Evolutionary conservation across 2,329 filamentous ascomycete species (phyloP).

Genomic region (Verticillium isaacii): DNA sequence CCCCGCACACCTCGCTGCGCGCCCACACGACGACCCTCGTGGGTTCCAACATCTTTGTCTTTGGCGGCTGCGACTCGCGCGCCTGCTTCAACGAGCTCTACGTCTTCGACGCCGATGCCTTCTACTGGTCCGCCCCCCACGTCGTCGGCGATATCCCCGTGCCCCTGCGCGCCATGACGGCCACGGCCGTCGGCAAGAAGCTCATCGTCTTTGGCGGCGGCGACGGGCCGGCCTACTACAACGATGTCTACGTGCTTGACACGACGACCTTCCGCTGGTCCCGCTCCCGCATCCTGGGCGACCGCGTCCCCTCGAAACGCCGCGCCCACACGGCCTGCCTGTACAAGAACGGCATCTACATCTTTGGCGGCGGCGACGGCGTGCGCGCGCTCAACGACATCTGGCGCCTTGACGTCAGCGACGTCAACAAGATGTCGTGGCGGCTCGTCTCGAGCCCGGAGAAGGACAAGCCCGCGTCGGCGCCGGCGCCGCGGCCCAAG

Average conservation of each 20-base stretch:
- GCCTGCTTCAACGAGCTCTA: constrained; percentile 67
- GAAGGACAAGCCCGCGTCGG: constrained; percentile 17
- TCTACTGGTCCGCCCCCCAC: constrained; percentile 63
- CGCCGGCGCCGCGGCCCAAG: constrained; percentile 46
- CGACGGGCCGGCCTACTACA: constrained; percentile 67
- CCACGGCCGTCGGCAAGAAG: constrained; percentile 66
- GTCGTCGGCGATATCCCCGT: constrained; percentile 61
- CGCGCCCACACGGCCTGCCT: constrained; percentile 67
- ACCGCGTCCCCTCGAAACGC: constrained; percentile 54
- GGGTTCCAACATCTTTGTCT: constrained; percentile 63
- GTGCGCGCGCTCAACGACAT: constrained; percentile 67
- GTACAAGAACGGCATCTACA: constrained; percentile 66
- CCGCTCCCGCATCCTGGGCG: constrained; percentile 55
- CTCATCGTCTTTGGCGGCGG: constrained; percentile 66
- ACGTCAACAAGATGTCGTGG: constrained; percentile 65
- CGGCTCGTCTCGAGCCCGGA: constrained; percentile 53
- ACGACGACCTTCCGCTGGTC: constrained; percentile 65
- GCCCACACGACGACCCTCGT: constrained; percentile 64
- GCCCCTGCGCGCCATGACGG: constrained; percentile 66
- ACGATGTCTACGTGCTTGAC: constrained; percentile 68
- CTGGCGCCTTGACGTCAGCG: constrained; percentile 66
- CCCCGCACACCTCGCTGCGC: constrained; percentile 55
- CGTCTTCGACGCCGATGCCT: constrained; percentile 64
- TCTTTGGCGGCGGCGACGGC: constrained; percentile 69
- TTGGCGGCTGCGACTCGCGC: constrained; percentile 63